Evolutionary conservation across 1,284 basidiomycete species (phyloP), one percentile per base, ranked within the genome.

Genomic region (Pterulicium gracile): DNA sequence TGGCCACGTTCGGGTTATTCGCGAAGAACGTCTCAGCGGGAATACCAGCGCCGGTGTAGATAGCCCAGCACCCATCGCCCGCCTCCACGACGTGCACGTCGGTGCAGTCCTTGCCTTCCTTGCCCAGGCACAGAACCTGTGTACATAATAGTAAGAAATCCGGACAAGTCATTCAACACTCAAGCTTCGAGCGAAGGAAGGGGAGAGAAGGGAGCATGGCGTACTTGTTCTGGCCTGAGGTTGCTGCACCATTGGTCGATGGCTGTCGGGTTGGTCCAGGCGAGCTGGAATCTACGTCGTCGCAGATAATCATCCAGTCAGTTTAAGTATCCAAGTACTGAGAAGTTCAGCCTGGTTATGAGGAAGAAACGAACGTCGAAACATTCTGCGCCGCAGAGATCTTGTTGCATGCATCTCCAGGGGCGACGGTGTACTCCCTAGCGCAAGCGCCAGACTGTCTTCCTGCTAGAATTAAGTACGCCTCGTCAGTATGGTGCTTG

Each of bases 351-450:
- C n/a, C n/a, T n/a, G n/a, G n/a, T n/a, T n/a, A n/a, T n/a, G n/a
- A n/a, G n/a, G n/a, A n/a, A n/a, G n/a, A n/a, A n/a, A n/a, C 66
- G 51, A 32, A 70, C 62, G 68, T 75, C 14, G 72, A 72, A 21
- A 62, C 67, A 27, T 65, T 64, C 44, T 73, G 54, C 40, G 60
- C 49, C 20, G 62, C 65, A 40, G 68, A 70, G 51, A 74, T 75
- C 4, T n/a, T 44, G 50, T 74, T 61, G 48, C 68, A 70, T 10
- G 60, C 64, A 50, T 70, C 68, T 14, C 61, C 62, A 1, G 48
- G 3, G 18, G 49, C 49, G 32, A 75, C 64, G 4, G 64, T 68
- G 47, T 66, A 66, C 40, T 47, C 60, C 27, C 68, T 66, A 15
- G 65, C 59, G 52, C 72, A 75, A 41, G 49, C 44, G 24, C 55